A percentile compares a stretch with the other conserved stretches of the same genome.
phyloP scores from a whole-genome alignment of 2,329 filamentous ascomycete species.

The Colletotrichum gigasporum region DNA sequence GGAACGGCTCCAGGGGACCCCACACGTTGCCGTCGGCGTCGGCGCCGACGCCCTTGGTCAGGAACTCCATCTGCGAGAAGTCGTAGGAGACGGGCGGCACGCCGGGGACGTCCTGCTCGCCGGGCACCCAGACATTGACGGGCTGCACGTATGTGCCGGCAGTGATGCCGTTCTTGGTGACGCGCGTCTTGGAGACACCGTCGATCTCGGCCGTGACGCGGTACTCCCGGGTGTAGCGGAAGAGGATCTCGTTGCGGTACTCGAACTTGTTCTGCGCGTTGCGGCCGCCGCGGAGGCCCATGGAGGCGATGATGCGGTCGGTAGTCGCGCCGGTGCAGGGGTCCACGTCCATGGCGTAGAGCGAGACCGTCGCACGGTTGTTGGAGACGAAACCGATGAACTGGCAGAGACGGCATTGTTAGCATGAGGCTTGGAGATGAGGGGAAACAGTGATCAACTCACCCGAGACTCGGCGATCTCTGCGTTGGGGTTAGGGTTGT shows the following conservation, averaged over 20 bases:
- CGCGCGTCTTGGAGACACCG: slow-evolving; percentile 40
- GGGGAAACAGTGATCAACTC: slow-evolving; percentile 11
- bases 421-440: neutral
- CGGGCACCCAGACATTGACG: slow-evolving; percentile 47
- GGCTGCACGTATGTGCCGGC: slow-evolving; percentile 47
- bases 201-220: slow-evolving; percentile 43
- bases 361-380: slow-evolving; percentile 40
- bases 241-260: slow-evolving; percentile 43
- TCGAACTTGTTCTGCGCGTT: slow-evolving; percentile 48
- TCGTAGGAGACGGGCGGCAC: slow-evolving; percentile 44
- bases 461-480: slow-evolving; percentile 48
- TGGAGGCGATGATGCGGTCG: slow-evolving; percentile 44
- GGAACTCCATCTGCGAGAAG: slow-evolving; percentile 46
- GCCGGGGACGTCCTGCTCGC: slow-evolving; percentile 47
- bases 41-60: slow-evolving; percentile 45
- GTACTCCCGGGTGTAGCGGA: slow-evolving; percentile 47
- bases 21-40: slow-evolving; percentile 46
- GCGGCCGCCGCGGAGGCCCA: slow-evolving; percentile 41
- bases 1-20: slow-evolving; percentile 48
- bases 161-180: slow-evolving; percentile 45
- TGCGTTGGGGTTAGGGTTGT: slow-evolving; percentile 44
- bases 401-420: slow-evolving; percentile 23
- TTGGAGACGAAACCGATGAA: slow-evolving; percentile 47
- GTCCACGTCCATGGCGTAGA: slow-evolving; percentile 48
- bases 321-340: slow-evolving; percentile 46